Percentiles rank a stretch among this genome's conserved stretches.
Conservation (phyloP, 2,329 filamentous ascomycete genomes). For the Aspergillus eucalypticola region DNA sequence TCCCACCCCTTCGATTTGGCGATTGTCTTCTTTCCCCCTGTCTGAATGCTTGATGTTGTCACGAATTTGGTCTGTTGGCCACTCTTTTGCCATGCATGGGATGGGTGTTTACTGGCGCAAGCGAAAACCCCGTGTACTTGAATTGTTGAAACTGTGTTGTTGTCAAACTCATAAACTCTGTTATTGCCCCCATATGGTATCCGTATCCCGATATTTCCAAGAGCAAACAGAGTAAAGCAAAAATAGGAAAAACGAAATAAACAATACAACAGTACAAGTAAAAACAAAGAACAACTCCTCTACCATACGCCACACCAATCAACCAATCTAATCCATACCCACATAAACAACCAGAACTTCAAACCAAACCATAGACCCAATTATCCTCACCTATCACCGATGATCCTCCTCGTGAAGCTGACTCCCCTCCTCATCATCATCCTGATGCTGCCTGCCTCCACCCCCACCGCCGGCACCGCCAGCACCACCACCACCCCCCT, state of each 20-base stretch:
- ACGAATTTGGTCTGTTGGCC: slow-evolving; percentile 34
- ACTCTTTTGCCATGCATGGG: slow-evolving; percentile 40
- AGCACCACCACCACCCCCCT: slow-evolving; percentile 18
- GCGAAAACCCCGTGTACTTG: slow-evolving; percentile 25
- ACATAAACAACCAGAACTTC: not conserved
- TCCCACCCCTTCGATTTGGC: slow-evolving; percentile 15
- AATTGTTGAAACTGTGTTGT: slow-evolving; percentile 12
- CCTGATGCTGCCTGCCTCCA: not conserved
- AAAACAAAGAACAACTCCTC: not conserved
- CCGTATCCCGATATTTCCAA: not conserved
- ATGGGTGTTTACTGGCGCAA: slow-evolving; percentile 41
- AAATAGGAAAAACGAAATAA: not conserved
- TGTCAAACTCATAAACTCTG: slow-evolving; percentile 4
- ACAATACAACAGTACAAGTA: not conserved
- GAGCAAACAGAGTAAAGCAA: not conserved
- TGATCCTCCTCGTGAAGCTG: slow-evolving; percentile 24
- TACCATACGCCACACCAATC: not conserved
- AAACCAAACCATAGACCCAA: not conserved
- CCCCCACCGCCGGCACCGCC: too few species aligned
- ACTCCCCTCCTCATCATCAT: slow-evolving; percentile 19
- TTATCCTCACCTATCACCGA: slow-evolving; percentile 10
- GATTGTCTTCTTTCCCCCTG: slow-evolving; percentile 2
- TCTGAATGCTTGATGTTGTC: slow-evolving; percentile 28
- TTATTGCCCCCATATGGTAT: not conserved
- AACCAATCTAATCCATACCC: not conserved